phyloP scores from a whole-genome alignment of 2,329 filamentous ascomycete genomes.

The Fonsecaea monophora region DNA sequence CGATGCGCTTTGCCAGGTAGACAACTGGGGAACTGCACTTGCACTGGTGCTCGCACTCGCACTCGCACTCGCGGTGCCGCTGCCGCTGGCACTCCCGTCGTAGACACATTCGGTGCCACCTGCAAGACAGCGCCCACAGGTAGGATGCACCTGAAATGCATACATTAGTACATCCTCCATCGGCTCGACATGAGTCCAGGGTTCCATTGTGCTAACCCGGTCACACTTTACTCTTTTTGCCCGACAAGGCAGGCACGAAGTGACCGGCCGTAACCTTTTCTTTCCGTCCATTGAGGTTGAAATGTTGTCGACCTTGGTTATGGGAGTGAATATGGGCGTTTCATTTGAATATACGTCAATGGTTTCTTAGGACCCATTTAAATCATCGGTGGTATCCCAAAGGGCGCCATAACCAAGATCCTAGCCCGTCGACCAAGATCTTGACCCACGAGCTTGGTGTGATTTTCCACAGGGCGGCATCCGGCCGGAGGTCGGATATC shows the following conservation, averaged over 20 bases:
- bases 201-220: slow-evolving; percentile 11
- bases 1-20: slow-evolving; percentile 9
- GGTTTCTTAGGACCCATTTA: neutral
- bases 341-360: slow-evolving; percentile 1
- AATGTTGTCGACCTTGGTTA: slow-evolving; percentile 1
- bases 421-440: neutral
- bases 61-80: slow-evolving; percentile 12
- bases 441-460: neutral
- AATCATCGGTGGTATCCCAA: neutral
- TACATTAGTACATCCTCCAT: slow-evolving; percentile 15
- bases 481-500: slow-evolving; percentile 14
- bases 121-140: slow-evolving; percentile 27
- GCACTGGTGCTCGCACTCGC: slow-evolving; percentile 12
- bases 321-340: neutral
- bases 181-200: neutral
- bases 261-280: slow-evolving; percentile 34
- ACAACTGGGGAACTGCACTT: neutral
- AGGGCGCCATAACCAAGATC: neutral
- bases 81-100: slow-evolving; percentile 25
- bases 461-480: neutral
- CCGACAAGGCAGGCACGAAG: slow-evolving; percentile 31
- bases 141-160: slow-evolving; percentile 23
- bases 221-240: slow-evolving; percentile 32
- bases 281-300: slow-evolving; percentile 15
- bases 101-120: slow-evolving; percentile 26